phyloP scores from a whole-genome alignment of 768 basidiomycete species.

The Lentinula detonsa region DNA sequence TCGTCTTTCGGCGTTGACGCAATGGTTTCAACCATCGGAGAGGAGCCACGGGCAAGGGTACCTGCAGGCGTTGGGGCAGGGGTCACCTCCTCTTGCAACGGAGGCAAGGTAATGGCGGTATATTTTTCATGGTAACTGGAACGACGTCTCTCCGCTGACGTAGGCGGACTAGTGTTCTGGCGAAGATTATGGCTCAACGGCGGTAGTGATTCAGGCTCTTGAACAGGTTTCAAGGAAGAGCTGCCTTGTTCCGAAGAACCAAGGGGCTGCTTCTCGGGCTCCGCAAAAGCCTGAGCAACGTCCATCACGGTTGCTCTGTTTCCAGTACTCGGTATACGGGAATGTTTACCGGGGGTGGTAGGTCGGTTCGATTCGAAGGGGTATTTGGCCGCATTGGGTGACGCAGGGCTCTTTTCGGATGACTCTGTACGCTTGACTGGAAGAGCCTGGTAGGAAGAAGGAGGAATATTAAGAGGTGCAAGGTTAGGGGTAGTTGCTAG shows the following conservation, averaged over 20 bases:
- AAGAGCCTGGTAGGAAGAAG: not conserved
- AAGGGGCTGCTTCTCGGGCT: conserved; percentile 16
- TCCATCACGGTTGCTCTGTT: conserved; percentile 75
- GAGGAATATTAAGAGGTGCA: not conserved
- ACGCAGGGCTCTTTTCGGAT: not conserved
- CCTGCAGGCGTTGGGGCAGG: conserved; percentile 48
- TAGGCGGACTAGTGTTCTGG: conserved; percentile 13
- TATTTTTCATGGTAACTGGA: conserved; percentile 61
- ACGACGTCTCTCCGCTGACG: conserved; percentile 49
- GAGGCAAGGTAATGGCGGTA: conserved; percentile 54
- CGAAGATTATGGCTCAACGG: conserved; percentile 7
- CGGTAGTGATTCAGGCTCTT: conserved; percentile 15
- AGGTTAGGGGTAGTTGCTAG: conserved; percentile 15
- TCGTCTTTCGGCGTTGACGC: not conserved
- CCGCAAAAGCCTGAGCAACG: conserved; percentile 53
- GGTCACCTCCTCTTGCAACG: conserved; percentile 63
- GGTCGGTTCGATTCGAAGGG: conserved; percentile 15
- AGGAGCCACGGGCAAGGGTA: conserved; percentile 36
- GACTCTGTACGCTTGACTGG: conserved; percentile 4
- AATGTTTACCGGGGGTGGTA: conserved; percentile 34
- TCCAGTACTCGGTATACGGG: conserved; percentile 63
- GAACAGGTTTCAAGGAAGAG: conserved; percentile 10
- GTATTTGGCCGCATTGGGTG: conserved; percentile 6
- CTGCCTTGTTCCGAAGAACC: conserved; percentile 10
- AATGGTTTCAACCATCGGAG: conserved; percentile 3